Evolutionary conservation across 345 rosid species (phyloP).

Genomic region (Cardamine chenopodiifolia): DNA sequence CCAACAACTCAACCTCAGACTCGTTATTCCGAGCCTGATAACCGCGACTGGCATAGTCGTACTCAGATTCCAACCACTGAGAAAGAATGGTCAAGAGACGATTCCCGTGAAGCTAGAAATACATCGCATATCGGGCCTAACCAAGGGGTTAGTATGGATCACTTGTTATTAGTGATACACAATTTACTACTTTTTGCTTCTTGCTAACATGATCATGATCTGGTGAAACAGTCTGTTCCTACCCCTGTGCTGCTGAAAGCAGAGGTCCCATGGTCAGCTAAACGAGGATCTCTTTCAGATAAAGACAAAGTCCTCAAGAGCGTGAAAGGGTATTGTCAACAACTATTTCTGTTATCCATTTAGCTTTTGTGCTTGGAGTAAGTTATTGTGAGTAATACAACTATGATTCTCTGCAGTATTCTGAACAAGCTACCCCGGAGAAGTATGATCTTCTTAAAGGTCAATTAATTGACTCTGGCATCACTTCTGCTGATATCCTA

Average conservation of each 20-base stretch:
- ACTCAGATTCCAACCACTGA: conserved; percentile 43
- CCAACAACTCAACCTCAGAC: conserved; percentile 50
- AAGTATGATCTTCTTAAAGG: conserved; percentile 85
- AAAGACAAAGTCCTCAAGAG: conserved; percentile 62
- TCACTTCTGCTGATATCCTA: conserved; percentile 68
- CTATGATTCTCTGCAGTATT: conserved; percentile 54
- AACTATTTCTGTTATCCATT: neutral
- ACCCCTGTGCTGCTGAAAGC: conserved; percentile 62
- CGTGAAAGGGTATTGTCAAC: conserved; percentile 61
- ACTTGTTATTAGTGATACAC: neutral
- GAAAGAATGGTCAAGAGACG: conserved; percentile 62
- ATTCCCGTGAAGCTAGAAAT: conserved; percentile 45
- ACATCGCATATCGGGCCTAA: conserved; percentile 45
- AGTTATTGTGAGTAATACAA: conserved; percentile 4
- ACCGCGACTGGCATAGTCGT: conserved; percentile 75
- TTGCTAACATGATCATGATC: conserved; percentile 3
- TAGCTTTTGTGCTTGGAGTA: neutral
- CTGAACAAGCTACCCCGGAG: conserved; percentile 85
- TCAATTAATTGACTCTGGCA: conserved; percentile 79
- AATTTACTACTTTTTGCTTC: neutral
- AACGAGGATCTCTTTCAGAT: conserved; percentile 60
- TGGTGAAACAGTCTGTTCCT: conserved; percentile 57
- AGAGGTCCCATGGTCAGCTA: conserved; percentile 69
- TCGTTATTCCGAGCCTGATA: conserved; percentile 73
- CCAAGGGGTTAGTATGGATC: conserved; percentile 54